Evolutionary conservation across 192 early-diverging fungal species (phyloP).

Genomic region (Backusella tuberculispora): DNA sequence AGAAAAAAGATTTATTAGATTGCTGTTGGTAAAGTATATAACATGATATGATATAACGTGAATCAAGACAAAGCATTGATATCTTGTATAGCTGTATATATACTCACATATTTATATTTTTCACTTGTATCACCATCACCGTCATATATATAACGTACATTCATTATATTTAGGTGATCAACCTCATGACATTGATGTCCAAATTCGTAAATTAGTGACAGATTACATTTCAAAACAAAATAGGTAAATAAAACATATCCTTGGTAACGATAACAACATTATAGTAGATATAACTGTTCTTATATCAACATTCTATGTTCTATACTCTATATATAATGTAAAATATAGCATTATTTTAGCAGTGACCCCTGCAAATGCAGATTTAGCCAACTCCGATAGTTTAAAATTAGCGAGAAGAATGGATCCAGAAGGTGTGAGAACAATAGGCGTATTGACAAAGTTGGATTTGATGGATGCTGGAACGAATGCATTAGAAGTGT

Average conservation of each 20-base stretch:
- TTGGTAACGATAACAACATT: neutral
- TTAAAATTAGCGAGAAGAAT: slow-evolving; percentile 84
- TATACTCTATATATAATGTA: neutral
- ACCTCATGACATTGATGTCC: slow-evolving; percentile 80
- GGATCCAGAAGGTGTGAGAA: slow-evolving; percentile 69
- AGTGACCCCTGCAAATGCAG: slow-evolving; percentile 80
- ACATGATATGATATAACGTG: neutral
- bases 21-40: slow-evolving; percentile 2
- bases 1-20: slow-evolving; percentile 9
- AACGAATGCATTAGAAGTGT: slow-evolving; percentile 78
- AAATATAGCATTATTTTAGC: slow-evolving; percentile 73
- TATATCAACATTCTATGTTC: too few relatives aligned
- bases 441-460: slow-evolving; percentile 82
- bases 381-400: slow-evolving; percentile 84
- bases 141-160: neutral
- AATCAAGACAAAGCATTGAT: too few relatives aligned
- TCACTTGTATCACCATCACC: too few relatives aligned
- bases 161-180: slow-evolving; percentile 66
- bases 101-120: neutral
- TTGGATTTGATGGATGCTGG: slow-evolving; percentile 87
- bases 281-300: neutral
- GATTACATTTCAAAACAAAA: slow-evolving; percentile 84
- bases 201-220: slow-evolving; percentile 72
- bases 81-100: neutral
- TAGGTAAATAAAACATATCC: slow-evolving; percentile 42